These are phyloP conservation scores for Sicyos baderoa DNA, from an alignment of 306 rosid species.

Conservation along the genomic window DNA sequence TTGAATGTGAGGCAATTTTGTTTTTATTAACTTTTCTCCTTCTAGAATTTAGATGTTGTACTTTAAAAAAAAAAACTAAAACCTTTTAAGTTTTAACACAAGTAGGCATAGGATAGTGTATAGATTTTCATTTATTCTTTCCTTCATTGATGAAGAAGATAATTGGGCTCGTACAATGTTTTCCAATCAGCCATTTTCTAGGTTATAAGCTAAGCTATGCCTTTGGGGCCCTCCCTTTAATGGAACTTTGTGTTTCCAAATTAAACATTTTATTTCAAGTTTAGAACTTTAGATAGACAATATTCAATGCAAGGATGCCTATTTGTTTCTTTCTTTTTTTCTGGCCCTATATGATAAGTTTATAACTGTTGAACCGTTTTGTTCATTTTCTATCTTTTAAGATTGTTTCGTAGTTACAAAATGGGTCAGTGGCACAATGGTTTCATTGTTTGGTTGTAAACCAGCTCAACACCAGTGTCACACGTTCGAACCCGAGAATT, in stretches of 20 bases:
- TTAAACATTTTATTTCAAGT: neutral
- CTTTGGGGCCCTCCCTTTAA: slow-evolving; percentile 14
- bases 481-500: too few relatives aligned
- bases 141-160: neutral
- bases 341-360: neutral
- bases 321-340: neutral
- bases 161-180: neutral
- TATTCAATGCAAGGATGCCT: neutral
- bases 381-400: neutral
- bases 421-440: too few relatives aligned
- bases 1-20: neutral
- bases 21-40: neutral
- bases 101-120: neutral
- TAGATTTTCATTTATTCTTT: slow-evolving; percentile 3
- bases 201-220: slow-evolving; percentile 6
- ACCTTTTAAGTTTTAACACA: neutral
- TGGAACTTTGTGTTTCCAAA: slow-evolving; percentile 4
- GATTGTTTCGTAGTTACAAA: neutral
- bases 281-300: slow-evolving; percentile 5
- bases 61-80: neutral
- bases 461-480: too few relatives aligned
- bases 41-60: neutral
- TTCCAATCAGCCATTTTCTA: neutral
- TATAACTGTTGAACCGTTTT: neutral
- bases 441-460: too few relatives aligned